Evolutionary conservation across 768 basidiomycete species (phyloP), one percentile per base, ranked within the genome.

Genomic region (Sporobolomyces phaffii): DNA sequence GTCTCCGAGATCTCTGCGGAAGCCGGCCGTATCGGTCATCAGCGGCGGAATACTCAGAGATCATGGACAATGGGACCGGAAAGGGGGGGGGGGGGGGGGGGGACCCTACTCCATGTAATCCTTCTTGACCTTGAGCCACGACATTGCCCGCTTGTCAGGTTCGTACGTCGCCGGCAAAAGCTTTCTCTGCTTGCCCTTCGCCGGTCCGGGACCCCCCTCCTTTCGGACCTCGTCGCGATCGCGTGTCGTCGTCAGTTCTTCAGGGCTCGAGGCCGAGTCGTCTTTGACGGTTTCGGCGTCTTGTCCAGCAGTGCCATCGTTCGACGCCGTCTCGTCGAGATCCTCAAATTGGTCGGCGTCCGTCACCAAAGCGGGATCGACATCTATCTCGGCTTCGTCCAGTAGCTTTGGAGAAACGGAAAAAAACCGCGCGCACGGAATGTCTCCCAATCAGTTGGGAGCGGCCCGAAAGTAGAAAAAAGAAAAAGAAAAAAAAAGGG

Each of bases 91-190:
- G 88, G n/a, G 87, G 87, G 41, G 90, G 77, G 4, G 86, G 86
- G 31, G 33, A 22, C 41, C 53, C 82, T 82, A 57, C 60, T 82
- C 82, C 26, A 92, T 86, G 76, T 93, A 96, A 76, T 94, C 92
- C 75, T 90, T 91, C 79, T 96, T 96, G 48, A 94, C 79, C 43
- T 94, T 94, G 40, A 92, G 75, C 92, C 92, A 94, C 3, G 88
- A 86, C 31, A 83, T 86, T 24, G 87, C 89, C 68, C 92, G 81
- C 77, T 89, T 89, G 78, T 94, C 82, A 47, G 87, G 85, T 71
- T 93, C 90, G 77, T 96, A 96, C 15, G 90, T 90, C 20, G 91
- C 88, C 22, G 85, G 87, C 36, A 93, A 78, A 34, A 83, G 82
- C 75, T 88, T 91, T 73, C 83, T 82, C 70, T 84, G 80, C 2